Evolutionary conservation across 495 filamentous ascomycete genomes (phyloP).

Genomic region (Stereocaulon alpinum): DNA sequence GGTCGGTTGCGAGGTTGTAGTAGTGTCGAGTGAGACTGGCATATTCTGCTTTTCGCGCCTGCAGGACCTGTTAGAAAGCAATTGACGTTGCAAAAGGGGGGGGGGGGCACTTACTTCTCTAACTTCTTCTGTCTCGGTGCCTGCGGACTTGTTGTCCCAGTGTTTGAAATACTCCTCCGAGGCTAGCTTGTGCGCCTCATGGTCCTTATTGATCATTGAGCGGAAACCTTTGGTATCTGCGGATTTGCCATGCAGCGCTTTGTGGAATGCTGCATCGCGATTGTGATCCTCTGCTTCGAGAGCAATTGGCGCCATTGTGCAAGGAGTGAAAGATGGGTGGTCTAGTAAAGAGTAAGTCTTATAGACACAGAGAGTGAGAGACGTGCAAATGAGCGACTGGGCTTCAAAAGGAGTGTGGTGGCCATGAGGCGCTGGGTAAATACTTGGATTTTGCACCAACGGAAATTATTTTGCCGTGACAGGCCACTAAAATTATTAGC

Average conservation of each 20-base stretch:
- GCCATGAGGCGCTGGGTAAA: not conserved
- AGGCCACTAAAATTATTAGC: not conserved
- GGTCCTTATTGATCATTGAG: constrained; percentile 80
- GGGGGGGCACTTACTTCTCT: constrained; percentile 51
- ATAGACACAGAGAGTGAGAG: not conserved
- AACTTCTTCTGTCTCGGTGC: constrained; percentile 67
- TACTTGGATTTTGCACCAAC: not conserved
- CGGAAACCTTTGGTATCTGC: constrained; percentile 56
- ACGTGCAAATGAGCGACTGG: not conserved
- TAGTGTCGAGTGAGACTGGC: constrained; percentile 94
- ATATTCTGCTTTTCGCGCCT: constrained; percentile 82
- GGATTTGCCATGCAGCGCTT: constrained; percentile 82
- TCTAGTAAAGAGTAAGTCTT: not conserved
- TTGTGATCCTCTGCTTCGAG: constrained; percentile 78
- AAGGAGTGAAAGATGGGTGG: not conserved
- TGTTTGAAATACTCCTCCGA: constrained; percentile 99
- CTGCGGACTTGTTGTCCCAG: constrained; percentile 85
- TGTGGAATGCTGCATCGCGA: constrained; percentile 91
- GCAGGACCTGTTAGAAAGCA: constrained; percentile 7
- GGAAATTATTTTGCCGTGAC: not conserved
- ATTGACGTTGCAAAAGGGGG: not conserved
- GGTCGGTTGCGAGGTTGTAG: constrained; percentile 95
- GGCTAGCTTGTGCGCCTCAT: constrained; percentile 71
- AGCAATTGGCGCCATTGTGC: constrained; percentile 53
- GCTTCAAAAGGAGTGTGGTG: not conserved